Evolutionary conservation across 2,329 filamentous ascomycete species (phyloP), one percentile per base, ranked within the genome.

Genomic region (Cercospora sp.): DNA sequence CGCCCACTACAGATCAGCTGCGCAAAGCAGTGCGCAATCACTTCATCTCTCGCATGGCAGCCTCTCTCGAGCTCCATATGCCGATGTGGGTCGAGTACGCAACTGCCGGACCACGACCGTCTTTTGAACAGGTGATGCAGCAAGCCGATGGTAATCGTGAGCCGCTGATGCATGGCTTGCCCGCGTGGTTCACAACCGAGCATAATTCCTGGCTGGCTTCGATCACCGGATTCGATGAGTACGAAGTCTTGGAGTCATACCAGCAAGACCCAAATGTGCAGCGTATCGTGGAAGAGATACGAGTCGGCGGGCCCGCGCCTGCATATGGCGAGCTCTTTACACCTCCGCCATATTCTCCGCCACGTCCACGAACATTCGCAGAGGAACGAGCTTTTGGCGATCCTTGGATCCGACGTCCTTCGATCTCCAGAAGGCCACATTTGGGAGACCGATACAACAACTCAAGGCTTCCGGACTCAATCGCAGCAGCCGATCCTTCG

Each of bases 131-230:
- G 39, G 16, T 59, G 10, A 36, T 59, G 33, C 60, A 30, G 6
- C 28, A 62, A 45, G 28, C 26, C 39, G 60, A 62, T 28, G 42
- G 23, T 9, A 28, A 20, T 26, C 36, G 28, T 6, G 60, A 62
- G 42, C 60, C 60, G 13, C 5, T 62, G 60, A 51, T 42, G 28
- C 33, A 33, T 18, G 60, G 60, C 10, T 39, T 42, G 20, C 62
- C 62, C 4, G 33, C 51, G 23, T 64, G 53, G 51, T 64, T 64
- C n/a, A 42, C 33, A 33, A 7, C 62, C 9, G 18, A 58, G 51
- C 62, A 64, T 31, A 64, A 64, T 31, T 28, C 7, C 10, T 64
- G 62, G 62, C 51, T 64, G 26, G 51, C 62, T 30, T 45, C 23
- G 33, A 59, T 57, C 12, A 58, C 53, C 16, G 51, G 53, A 6